Conservation (phyloP, 306 rosid genomes). For the Parietaria judaica region DNA sequence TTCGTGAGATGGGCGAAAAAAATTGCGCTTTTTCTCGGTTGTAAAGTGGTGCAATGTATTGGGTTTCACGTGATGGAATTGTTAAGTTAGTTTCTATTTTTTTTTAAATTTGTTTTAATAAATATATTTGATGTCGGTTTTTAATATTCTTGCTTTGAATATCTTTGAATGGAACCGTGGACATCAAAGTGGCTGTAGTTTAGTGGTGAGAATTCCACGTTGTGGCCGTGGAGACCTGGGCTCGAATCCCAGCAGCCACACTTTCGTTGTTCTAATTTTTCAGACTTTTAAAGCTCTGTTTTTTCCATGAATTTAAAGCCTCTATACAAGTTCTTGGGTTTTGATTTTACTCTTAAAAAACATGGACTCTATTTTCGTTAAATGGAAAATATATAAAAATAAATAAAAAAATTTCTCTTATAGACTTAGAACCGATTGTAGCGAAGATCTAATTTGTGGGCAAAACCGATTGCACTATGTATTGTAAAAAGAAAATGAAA, state of each 20-base stretch:
- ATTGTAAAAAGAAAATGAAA: too few species aligned
- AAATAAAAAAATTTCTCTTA: too few species aligned
- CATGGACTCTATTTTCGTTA: too few species aligned
- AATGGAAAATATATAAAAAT: too few species aligned
- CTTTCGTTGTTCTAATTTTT: background rate
- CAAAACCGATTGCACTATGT: too few species aligned
- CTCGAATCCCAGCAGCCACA: slow-evolving; percentile 46
- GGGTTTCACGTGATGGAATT: slow-evolving; percentile 5
- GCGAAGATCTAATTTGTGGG: too few species aligned
- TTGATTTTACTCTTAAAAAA: too few species aligned
- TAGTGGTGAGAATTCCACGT: slow-evolving; percentile 40
- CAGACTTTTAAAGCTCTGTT: background rate
- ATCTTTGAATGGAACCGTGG: too few species aligned
- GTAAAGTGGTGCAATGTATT: slow-evolving; percentile 17
- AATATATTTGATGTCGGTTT: background rate
- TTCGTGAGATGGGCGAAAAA: slow-evolving; percentile 26
- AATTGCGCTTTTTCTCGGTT: slow-evolving; percentile 13
- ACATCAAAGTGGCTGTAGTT: slow-evolving; percentile 22
- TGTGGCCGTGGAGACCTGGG: slow-evolving; percentile 45
- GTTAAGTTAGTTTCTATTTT: background rate
- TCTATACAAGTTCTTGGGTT: too few species aligned
- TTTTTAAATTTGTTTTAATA: background rate
- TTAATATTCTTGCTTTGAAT: background rate
- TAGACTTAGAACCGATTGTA: too few species aligned
- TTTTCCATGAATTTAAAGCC: too few species aligned